A percentile compares a stretch with the other conserved stretches of the same genome.
These are phyloP conservation scores for Xanthoconium stramineum DNA, from an alignment of 768 basidiomycete genomes.

Conservation along the genomic window DNA sequence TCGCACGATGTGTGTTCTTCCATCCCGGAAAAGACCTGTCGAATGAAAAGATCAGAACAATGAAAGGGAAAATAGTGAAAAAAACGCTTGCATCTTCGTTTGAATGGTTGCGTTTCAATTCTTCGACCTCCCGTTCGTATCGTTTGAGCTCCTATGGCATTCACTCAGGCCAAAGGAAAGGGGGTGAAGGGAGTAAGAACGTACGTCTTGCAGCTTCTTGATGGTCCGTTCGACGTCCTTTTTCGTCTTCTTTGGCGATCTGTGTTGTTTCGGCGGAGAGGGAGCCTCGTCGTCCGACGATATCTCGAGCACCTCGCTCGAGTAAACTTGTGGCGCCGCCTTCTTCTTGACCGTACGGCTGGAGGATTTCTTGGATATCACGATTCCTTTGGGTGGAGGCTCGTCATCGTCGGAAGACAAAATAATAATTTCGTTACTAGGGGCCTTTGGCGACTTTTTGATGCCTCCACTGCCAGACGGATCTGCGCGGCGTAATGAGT, in stretches of 20 bases:
- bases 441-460: conserved; percentile 15
- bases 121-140: conserved; percentile 15
- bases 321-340: conserved; percentile 14
- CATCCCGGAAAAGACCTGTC: conserved; percentile 42
- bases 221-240: conserved; percentile 38
- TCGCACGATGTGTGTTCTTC: conserved; percentile 60
- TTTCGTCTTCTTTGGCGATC: conserved; percentile 1
- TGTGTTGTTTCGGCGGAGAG: too few species aligned
- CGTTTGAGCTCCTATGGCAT: conserved; percentile 20
- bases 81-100: conserved; percentile 6
- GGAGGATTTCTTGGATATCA: conserved; percentile 11
- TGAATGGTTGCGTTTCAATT: conserved; percentile 16
- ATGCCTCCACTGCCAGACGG: conserved; percentile 3
- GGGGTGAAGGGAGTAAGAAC: not conserved
- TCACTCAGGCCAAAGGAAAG: not conserved
- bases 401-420: conserved; percentile 34
- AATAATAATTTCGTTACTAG: conserved; percentile 29
- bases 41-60: not conserved
- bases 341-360: conserved; percentile 15
- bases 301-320: conserved; percentile 50
- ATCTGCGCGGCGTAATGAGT: conserved; percentile 7
- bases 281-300: conserved; percentile 60
- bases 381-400: conserved; percentile 19
- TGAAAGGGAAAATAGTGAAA: not conserved
- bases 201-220: conserved; percentile 43